Percentiles rank a stretch among this genome's conserved stretches.
These are phyloP conservation scores for Zostera marina DNA, from an alignment of 116 monocot genomes.

Conservation along the genomic window DNA sequence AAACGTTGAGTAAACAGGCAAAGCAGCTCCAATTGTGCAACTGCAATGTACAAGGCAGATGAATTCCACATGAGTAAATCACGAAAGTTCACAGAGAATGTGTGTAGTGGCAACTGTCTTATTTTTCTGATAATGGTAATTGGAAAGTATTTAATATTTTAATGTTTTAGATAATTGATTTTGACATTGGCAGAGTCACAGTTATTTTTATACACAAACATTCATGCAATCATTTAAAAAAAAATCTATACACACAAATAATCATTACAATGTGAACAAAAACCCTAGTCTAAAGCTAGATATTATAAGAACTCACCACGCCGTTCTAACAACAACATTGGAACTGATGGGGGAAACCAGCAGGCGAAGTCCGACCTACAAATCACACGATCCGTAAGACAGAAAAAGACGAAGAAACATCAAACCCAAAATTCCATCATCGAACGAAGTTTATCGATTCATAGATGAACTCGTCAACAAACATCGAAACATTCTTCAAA, in stretches of 20 bases:
- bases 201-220: no score
- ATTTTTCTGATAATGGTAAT: not conserved
- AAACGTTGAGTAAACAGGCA: constrained; percentile 91
- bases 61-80: not conserved
- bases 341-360: constrained; percentile 61
- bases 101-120: not conserved
- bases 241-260: no score
- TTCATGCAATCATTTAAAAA: no score
- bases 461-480: no score
- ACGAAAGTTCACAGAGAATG: not conserved
- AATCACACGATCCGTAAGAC: not conserved
- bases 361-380: constrained; percentile 77
- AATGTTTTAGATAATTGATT: no score
- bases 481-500: no score
- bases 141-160: no score
- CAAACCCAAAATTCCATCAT: no score
- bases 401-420: no score
- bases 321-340: constrained; percentile 77
- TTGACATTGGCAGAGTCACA: no score
- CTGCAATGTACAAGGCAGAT: constrained; percentile 16
- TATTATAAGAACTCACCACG: constrained; percentile 41
- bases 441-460: no score
- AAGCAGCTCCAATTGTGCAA: constrained; percentile 77
- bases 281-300: not conserved
- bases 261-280: no score